Evolutionary conservation across 768 basidiomycete genomes (phyloP).

Genomic region (Mycena epipterygia): DNA sequence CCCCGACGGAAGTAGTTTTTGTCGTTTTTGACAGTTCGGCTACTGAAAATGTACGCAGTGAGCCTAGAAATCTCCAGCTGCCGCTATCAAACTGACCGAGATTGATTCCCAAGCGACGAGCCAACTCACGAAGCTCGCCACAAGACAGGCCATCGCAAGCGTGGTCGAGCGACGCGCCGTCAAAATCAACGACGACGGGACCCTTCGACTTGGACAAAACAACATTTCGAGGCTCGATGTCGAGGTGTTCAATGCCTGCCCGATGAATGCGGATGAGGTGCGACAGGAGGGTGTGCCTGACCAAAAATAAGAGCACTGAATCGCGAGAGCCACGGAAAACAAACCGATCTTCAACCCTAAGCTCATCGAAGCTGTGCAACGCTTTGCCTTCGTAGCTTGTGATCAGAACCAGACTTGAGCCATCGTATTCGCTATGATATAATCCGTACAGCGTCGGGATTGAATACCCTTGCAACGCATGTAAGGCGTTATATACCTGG

Average conservation of each 20-base stretch:
- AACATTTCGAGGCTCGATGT: conserved; percentile 17
- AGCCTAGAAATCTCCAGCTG: conserved; percentile 10
- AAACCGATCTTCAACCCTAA: conserved; percentile 6
- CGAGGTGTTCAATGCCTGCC: conserved; percentile 6
- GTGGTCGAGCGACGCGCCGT: conserved; percentile 10
- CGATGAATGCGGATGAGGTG: conserved; percentile 8
- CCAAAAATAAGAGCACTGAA: not conserved
- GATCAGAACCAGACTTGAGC: not conserved
- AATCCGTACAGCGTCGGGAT: conserved; percentile 6
- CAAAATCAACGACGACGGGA: conserved; percentile 15
- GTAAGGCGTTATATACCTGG: conserved; percentile 10
- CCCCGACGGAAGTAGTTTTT: not conserved
- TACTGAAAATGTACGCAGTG: conserved; percentile 2
- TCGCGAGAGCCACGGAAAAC: not conserved
- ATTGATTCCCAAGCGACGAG: conserved; percentile 2
- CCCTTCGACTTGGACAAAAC: not conserved
- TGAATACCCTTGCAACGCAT: conserved; percentile 2
- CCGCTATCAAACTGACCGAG: conserved; percentile 13
- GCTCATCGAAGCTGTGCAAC: not conserved
- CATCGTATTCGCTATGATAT: not conserved
- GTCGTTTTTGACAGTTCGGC: conserved; percentile 8
- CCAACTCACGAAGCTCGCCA: conserved; percentile 9
- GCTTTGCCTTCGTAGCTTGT: conserved; percentile 6
- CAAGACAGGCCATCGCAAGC: not conserved
- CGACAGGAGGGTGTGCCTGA: not conserved